Base-by-base conservation (phyloP, 2,329 filamentous ascomycete genomes). In the Neofusicoccum cordaticola region DNA sequence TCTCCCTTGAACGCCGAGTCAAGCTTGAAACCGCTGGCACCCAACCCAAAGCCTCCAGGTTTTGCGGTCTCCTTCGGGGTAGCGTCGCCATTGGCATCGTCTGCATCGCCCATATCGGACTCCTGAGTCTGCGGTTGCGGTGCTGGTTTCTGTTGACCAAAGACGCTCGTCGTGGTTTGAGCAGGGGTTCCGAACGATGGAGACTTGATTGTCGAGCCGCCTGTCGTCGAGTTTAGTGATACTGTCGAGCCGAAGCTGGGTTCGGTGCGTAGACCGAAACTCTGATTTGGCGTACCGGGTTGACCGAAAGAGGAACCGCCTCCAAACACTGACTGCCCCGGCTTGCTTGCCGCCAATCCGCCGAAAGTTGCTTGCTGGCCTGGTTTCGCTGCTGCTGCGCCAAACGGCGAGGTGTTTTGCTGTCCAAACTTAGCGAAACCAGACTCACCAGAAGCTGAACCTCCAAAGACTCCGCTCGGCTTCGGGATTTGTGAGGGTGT, bases 1-100 rank as follows among this genome's bases (percentile, higher is more conserved):
- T 91, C 88, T 8, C 83, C 82, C 70, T 88, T 86, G 78, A 92
- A 92, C 1, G 85, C 88, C 35, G 86, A 88, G 44, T 84, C 84
- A 15, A 92, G 80, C 69, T 90, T 89, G 77, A 92, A 92, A 0
- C 85, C 83, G 15, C 70, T 71, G 19, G 47, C n/a, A 61, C 67
- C 68, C 64, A 70, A 69, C 47, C 74, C 74, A 41, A 75, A 77
- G 6, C 78, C 31, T 69, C 68, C 11, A 70, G 65, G 9, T 69
- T 70, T 22, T 11, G 51, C 56, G 17, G 48, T 6, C 34, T 63
- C 50, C 15, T 66, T 48, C 8, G 58, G 44, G 11, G 41, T 52
- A 4, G 53, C 44, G 13, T 53, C 57, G 71, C 67, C 52, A 68
- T 44, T 52, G 71, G 71, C 19, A n/a, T 66, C 65, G 41, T 66